Evolutionary conservation across 2,329 filamentous ascomycete species (phyloP).

Genomic region (Plectosphaerella sp.): DNA sequence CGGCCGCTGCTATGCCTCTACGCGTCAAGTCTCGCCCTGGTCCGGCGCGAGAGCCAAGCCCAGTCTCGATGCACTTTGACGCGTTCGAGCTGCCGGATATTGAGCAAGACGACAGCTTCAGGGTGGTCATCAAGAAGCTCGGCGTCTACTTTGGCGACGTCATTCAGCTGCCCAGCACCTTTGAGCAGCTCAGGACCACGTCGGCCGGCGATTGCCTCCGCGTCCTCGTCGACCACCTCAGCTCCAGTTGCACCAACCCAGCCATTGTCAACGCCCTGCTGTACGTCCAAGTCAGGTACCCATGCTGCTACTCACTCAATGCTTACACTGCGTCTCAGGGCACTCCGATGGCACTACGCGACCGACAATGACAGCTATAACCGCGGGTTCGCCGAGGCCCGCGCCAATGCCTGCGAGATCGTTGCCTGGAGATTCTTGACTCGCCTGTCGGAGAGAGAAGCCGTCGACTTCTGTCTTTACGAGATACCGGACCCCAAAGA

Average conservation of each 20-base stretch:
- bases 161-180: constrained; percentile 61
- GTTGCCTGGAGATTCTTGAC: constrained; percentile 76
- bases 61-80: constrained; percentile 26
- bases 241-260: constrained; percentile 59
- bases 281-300: constrained; percentile 58
- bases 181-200: constrained; percentile 69
- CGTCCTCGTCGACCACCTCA: constrained; percentile 60
- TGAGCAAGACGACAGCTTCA: constrained; percentile 53
- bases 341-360: constrained; percentile 71
- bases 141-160: constrained; percentile 61
- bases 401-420: constrained; percentile 73
- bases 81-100: constrained; percentile 50
- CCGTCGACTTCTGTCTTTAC: constrained; percentile 69
- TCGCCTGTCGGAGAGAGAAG: constrained; percentile 66
- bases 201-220: constrained; percentile 55
- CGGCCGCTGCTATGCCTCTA: constrained; percentile 25
- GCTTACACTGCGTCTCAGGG: constrained; percentile 46
- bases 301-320: constrained; percentile 69
- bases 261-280: constrained; percentile 69
- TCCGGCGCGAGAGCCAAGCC: constrained; percentile 26
- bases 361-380: constrained; percentile 54
- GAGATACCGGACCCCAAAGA: constrained; percentile 55
- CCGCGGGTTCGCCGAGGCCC: constrained; percentile 57
- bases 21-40: constrained; percentile 28
- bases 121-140: constrained; percentile 62